Base-by-base conservation (phyloP, 306 rosid genomes). In the Vigna trinervia region DNA sequence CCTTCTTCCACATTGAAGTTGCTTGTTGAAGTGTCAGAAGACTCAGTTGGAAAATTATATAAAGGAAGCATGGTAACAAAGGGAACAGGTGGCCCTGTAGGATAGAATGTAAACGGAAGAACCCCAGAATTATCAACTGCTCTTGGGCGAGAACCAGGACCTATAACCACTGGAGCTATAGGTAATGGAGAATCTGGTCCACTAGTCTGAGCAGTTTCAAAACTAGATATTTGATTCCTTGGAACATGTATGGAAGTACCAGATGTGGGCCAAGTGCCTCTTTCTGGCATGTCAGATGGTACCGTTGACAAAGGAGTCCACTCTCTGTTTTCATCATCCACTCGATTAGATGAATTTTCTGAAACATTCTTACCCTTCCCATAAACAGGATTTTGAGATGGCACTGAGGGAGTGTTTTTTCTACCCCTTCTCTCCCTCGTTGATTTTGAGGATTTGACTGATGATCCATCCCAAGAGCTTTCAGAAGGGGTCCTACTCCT, bases 21-120 rank as follows among this genome's bases (percentile, higher is more conserved):
- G 78, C 87, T 93, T 5, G 88, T 80, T 64, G 94, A 73, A 46
- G 89, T 83, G 84, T 88, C 96, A 46, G 96, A 83, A 62, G 88
- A 34, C 45, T 92, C 97, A 0, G 88, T 46, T 4, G 91, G 90
- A 79, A 89, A 83, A 74, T 95, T 89, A 82, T 88, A 89, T 7
- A 86, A 56, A 23, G 92, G 96, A 86, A 90, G 86, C 96, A 95
- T 89, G 41, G 95, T 79, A 69, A 96, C 83, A 81, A 93, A 86
- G 48, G 99, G 99, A 63, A 96, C 93, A 0, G 98, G 99, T n/a
- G 99, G 99, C 22, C 99, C 99, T 0, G 99, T 88, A 51, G 94
- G 90, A 89, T 91, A 96, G 82, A 96, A 96, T 45, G 94, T 72
- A 81, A 77, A 84, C 52, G 93, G 89, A 84, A 78, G 76, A 74